Conservation (phyloP, 2,329 filamentous ascomycete genomes). For the Penicillium sp. region DNA sequence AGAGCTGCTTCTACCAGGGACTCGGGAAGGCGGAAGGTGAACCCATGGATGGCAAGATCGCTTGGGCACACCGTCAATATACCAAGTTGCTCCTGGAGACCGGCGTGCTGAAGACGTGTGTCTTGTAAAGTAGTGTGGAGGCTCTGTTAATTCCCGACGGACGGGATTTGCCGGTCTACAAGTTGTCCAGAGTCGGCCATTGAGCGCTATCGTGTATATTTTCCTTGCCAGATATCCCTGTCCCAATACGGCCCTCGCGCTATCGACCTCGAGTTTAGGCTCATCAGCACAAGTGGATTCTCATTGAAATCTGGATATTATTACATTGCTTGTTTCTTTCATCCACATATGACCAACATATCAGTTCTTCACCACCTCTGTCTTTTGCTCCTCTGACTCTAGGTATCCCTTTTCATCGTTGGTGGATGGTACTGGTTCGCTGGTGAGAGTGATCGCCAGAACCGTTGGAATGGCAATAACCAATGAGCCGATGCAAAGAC, state of each 20-base stretch:
- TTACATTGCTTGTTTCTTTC: not conserved
- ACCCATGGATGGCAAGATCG: constrained; percentile 48
- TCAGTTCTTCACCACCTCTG: constrained; percentile 6
- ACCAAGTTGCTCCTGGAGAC: constrained; percentile 57
- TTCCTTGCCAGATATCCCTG: constrained; percentile 9
- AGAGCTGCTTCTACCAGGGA: constrained; percentile 61
- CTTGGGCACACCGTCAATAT: constrained; percentile 54
- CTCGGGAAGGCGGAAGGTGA: constrained; percentile 41
- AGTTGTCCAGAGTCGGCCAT: not conserved
- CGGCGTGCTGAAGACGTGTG: constrained; percentile 37
- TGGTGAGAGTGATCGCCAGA: constrained; percentile 39
- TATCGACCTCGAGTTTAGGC: constrained; percentile 2
- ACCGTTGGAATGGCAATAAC: constrained; percentile 45
- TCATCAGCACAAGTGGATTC: not conserved
- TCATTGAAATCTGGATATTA: not conserved
- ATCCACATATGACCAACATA: not conserved
- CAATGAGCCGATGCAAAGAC: constrained; percentile 45
- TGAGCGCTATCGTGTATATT: constrained; percentile 18
- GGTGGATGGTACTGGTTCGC: not conserved
- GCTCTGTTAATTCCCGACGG: not conserved
- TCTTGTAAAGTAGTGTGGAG: constrained; percentile 1
- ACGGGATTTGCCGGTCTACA: not conserved
- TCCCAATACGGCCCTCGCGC: constrained; percentile 3
- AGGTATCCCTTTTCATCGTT: constrained; percentile 8
- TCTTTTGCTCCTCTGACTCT: constrained; percentile 3